Base-by-base conservation (phyloP, 2,329 filamentous ascomycete species). In the Fusarium agapanthi region DNA sequence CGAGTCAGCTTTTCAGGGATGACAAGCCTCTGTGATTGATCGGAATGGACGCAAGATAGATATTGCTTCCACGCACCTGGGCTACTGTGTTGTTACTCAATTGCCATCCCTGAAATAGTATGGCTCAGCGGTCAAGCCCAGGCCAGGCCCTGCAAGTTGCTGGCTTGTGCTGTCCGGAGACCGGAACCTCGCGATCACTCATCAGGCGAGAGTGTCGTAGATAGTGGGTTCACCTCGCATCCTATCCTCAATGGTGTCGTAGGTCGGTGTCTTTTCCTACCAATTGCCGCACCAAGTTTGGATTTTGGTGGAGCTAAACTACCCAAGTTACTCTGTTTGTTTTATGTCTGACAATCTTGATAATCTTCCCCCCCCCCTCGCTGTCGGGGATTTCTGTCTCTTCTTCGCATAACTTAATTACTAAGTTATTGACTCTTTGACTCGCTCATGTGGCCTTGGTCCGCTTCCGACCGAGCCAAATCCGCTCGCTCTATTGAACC, bases 101-200 rank as follows among this genome's bases (percentile, higher is more conserved):
- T 38, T 35, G 40, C 35, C 35, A 56, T 56, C 43, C 58, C 64
- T 65, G 61, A 54, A 43, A 40, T n/a, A n/a, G 24, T 26, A 58
- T 59, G 28, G 28, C 62, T 65, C 53, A 70, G 53, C 43, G 67
- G 67, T 71, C 61, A 64, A 67, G 55, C 24, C 37, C 20, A 28
- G 48, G 40, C 35, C 41, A 13, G 18, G 13, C 18, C 26, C 20
- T 47, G 44, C 44, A 57, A 62, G 40, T 67, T 76, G 69, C 75
- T 50, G 47, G 73, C 75, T 70, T 70, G 69, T 73, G 69, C 75
- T 67, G 67, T 75, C 75, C 75, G 75, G 75, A 67, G 64, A 75
- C 65, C 75, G 73, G 75, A 75, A 76, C 51, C 59, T 72, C 51
- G 65, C 58, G 70, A 59, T 61, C 47, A 53, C 63, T 70, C 65